phyloP scores from a whole-genome alignment of 345 rosid genomes.

The rapeseed (Brassica napus) region DNA sequence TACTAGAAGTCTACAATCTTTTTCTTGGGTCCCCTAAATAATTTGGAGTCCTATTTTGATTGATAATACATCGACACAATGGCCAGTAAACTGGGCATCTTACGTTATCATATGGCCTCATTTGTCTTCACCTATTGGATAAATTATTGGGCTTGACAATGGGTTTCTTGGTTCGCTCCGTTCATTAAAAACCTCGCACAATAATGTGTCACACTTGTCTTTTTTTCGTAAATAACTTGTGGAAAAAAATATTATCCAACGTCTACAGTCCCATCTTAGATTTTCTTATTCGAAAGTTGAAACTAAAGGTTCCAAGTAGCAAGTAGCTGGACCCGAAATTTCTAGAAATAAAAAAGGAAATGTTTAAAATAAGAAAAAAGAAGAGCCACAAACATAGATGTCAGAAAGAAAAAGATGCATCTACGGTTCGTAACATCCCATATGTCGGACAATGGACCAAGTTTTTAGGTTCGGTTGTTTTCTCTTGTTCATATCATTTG shows the following conservation, averaged over 20 bases:
- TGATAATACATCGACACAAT: not conserved
- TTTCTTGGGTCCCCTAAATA: not conserved
- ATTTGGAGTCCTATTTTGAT: not conserved
- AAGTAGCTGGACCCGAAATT: conserved; percentile 16
- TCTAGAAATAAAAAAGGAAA: not conserved
- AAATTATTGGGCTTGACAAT: conserved; percentile 11
- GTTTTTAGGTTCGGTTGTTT: conserved; percentile 26
- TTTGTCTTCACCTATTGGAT: conserved; percentile 2
- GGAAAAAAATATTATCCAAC: not conserved
- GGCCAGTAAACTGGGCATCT: not conserved
- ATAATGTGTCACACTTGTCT: not conserved
- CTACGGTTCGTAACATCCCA: conserved; percentile 43
- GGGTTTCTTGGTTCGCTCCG: not conserved
- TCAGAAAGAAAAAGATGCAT: conserved; percentile 26
- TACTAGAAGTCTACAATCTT: not conserved
- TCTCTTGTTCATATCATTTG: conserved; percentile 10
- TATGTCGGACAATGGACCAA: conserved; percentile 31
- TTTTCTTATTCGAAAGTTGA: not conserved
- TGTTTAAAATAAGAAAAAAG: not conserved
- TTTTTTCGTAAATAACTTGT: not conserved
- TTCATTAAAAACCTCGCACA: not conserved
- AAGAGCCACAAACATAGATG: conserved; percentile 28
- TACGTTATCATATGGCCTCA: conserved; percentile 7
- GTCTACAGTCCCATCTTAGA: not conserved
- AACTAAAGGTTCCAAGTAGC: not conserved